Conservation (phyloP, 2,329 filamentous ascomycete species). For the Tolypocladium cylindrosporum region DNA sequence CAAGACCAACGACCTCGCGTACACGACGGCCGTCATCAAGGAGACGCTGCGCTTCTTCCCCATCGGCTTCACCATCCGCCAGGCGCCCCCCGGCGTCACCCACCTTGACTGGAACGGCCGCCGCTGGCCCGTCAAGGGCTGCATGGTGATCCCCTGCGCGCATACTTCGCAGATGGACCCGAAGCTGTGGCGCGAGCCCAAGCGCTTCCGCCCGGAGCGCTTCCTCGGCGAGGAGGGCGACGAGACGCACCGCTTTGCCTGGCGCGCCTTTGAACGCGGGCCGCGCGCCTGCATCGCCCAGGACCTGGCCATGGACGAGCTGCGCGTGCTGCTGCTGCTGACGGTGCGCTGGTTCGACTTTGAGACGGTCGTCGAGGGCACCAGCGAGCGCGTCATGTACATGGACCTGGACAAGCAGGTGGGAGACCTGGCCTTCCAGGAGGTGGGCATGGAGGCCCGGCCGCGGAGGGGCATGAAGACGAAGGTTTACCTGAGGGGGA, state of each 20-base stretch:
- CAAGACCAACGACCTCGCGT: conserved; percentile 37
- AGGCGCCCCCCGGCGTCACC: conserved; percentile 18
- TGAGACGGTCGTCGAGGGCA: conserved; percentile 5
- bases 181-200: conserved; percentile 24
- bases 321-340: conserved; percentile 14
- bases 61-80: conserved; percentile 31
- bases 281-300: conserved; percentile 24
- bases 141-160: conserved; percentile 10
- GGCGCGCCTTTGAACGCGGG: conserved; percentile 23
- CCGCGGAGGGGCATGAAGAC: conserved; percentile 1
- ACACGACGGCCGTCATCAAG: conserved; percentile 42
- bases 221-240: conserved; percentile 17
- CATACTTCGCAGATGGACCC: conserved; percentile 19
- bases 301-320: conserved; percentile 20
- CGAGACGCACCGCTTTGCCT: conserved; percentile 7
- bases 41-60: conserved; percentile 43
- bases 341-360: conserved; percentile 9
- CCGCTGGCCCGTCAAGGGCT: conserved; percentile 24
- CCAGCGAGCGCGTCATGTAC: conserved; percentile 6
- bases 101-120: conserved; percentile 27
- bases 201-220: conserved; percentile 29
- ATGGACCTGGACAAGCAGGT: conserved; percentile 7
- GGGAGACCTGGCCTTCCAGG: conserved; percentile 8
- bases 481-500: not conserved
- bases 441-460: conserved; percentile 7